Evolutionary conservation across 768 basidiomycete species (phyloP).

Genomic region (Lentinula sp.): DNA sequence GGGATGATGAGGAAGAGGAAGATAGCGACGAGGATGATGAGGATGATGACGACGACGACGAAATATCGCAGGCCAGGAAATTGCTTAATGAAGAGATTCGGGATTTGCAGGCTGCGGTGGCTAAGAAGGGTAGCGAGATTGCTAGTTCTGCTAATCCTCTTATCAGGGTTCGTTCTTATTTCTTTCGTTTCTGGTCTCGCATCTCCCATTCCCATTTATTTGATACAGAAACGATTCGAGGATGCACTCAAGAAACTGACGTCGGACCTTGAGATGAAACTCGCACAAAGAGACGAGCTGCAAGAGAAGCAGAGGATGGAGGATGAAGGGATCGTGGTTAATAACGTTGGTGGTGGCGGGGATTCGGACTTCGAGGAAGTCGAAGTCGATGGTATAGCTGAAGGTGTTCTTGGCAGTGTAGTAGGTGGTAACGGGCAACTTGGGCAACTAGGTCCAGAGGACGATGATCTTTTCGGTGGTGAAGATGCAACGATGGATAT

Average conservation of each 20-base stretch:
- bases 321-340: slow-evolving; percentile 57
- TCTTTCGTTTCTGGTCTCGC: not conserved
- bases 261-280: slow-evolving; percentile 81
- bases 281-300: slow-evolving; percentile 72
- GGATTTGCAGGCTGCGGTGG: slow-evolving; percentile 83
- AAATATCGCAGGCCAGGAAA: slow-evolving; percentile 70
- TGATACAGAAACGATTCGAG: slow-evolving; percentile 81
- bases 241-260: slow-evolving; percentile 86
- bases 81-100: slow-evolving; percentile 84
- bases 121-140: slow-evolving; percentile 81
- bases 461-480: not conserved
- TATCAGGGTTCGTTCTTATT: slow-evolving; percentile 54
- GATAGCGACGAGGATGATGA: not conserved
- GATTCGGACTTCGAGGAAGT: slow-evolving; percentile 16
- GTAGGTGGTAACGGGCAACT: not conserved
- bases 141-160: slow-evolving; percentile 80
- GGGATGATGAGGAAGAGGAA: not conserved
- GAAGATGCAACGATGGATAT: not conserved
- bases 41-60: slow-evolving; percentile 68
- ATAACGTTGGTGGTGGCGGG: slow-evolving; percentile 20
- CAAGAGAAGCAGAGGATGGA: slow-evolving; percentile 67
- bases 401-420: not conserved
- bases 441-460: not conserved
- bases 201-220: not conserved
- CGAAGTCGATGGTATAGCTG: not conserved